Evolutionary conservation across 202 grass and related monocot genomes (phyloP), one percentile per base, ranked within the genome.

Genomic region (Carex arenaria): DNA sequence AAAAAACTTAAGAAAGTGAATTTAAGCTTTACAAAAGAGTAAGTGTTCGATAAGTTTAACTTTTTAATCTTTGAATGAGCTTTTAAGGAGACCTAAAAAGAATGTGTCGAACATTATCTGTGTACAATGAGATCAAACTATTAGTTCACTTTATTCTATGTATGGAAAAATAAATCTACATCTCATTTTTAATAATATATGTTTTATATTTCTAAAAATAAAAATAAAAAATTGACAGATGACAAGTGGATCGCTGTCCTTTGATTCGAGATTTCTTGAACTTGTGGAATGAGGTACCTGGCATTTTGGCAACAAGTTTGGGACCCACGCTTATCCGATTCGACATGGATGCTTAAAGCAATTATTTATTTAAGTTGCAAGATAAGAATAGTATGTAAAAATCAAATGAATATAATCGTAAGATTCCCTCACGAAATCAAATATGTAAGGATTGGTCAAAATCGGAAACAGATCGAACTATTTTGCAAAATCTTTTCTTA

Each of bases 271-370:
- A 42, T 82, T 68, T 53, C 26, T 68, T 51, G 14, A 51, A 23
- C 11, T 64, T 64, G 54, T 82, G 62, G 40, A 82, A 82, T 82
- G 13, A 17, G 80, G 40, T 82, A 82, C 28, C 34, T 67, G 64
- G 36, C 42, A 63, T 26, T 11, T 18, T 34, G 32, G 7, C n/a
- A 67, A 45, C 10, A 53, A 49, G 5, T 56, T 36, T 82, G 15
- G 61, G 62, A 31, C 34, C 30, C 31, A 67, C 53, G 22, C 78
- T 64, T 81, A 64, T 81, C 78, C 61, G 22, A 81, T 73, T 73
- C 70, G 5, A 30, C 70, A 30, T 73, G 70, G 43, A 53, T 28
- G 26, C 20, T 7, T 77, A 11, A 45, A 78, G 12, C 3, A n/a
- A 32, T 77, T 32, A 77, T 23, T 49, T 42, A 42, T 42, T 42